A percentile compares a stretch with the other conserved stretches of the same genome.
Conservation (phyloP, 176 grass and related monocot genomes). For the Tillandsia leiboldiana region DNA sequence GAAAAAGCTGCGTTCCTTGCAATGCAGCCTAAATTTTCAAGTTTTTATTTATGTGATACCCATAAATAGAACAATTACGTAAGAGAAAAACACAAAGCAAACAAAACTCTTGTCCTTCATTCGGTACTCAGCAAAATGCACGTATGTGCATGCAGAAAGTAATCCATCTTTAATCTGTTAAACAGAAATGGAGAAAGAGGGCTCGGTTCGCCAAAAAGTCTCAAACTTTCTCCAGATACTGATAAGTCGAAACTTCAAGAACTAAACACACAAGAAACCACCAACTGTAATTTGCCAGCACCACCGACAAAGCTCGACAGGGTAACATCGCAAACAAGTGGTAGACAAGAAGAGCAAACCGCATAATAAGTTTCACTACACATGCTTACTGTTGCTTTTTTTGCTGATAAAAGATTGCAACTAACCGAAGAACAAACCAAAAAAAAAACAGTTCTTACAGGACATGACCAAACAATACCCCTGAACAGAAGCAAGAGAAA, state of each 20-base stretch:
- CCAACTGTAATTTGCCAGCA: background rate
- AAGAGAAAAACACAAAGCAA: too few relatives aligned
- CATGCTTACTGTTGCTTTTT: too few relatives aligned
- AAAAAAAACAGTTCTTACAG: too few relatives aligned
- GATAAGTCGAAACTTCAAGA: background rate
- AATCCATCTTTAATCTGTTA: background rate
- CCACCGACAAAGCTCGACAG: too few relatives aligned
- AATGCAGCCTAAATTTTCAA: background rate
- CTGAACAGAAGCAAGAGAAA: too few relatives aligned
- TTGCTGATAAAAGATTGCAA: too few relatives aligned
- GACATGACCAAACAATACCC: too few relatives aligned
- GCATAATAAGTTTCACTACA: too few relatives aligned
- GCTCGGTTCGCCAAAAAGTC: background rate
- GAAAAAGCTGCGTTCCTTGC: constrained; percentile 15
- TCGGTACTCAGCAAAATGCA: background rate
- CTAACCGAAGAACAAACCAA: too few relatives aligned
- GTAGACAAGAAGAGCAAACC: background rate
- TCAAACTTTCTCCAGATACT: background rate
- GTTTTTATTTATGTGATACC: background rate
- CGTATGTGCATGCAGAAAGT: background rate
- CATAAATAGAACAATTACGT: background rate
- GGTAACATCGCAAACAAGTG: background rate
- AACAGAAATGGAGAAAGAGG: background rate
- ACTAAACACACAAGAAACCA: background rate
- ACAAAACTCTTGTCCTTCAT: background rate